Percentiles rank a stretch among this genome's conserved stretches.
phyloP scores from a whole-genome alignment of 257 asterid genomes.

The Nicotiana noctiflora region DNA sequence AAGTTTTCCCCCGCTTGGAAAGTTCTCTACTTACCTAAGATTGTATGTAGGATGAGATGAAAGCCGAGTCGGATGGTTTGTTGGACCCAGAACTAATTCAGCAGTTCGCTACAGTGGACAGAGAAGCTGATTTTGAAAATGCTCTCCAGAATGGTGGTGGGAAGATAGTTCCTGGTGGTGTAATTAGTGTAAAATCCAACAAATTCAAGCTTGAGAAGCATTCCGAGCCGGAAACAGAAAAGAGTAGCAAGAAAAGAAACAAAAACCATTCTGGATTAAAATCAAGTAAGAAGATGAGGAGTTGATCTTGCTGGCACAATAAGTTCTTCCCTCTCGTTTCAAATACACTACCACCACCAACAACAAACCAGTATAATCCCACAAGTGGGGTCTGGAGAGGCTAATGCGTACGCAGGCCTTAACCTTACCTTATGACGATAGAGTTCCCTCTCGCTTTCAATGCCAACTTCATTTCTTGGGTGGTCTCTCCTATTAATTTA shows the following conservation, averaged over 20 bases:
- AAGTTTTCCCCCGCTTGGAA: neutral
- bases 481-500: too few relatives aligned
- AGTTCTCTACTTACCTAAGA: conserved; percentile 2
- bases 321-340: neutral
- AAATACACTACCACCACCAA: too few relatives aligned
- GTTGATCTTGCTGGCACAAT: neutral
- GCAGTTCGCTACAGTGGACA: conserved; percentile 59
- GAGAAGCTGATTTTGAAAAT: conserved; percentile 60
- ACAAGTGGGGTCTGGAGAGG: too few relatives aligned
- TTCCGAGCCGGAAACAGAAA: conserved; percentile 17
- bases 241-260: conserved; percentile 48
- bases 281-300: conserved; percentile 56
- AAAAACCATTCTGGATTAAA: conserved; percentile 45
- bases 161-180: conserved; percentile 41
- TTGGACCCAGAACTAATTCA: conserved; percentile 60
- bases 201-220: conserved; percentile 11
- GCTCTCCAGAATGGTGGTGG: conserved; percentile 58
- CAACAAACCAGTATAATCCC: too few relatives aligned
- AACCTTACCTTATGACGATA: too few relatives aligned
- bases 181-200: conserved; percentile 58
- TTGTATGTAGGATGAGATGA: conserved; percentile 46
- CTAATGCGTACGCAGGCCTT: too few relatives aligned
- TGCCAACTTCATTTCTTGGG: too few relatives aligned
- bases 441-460: neutral
- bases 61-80: conserved; percentile 31